Evolutionary conservation across 768 basidiomycete species (phyloP), one percentile per base, ranked within the genome.

Genomic region (Xerocomellus intermedius): DNA sequence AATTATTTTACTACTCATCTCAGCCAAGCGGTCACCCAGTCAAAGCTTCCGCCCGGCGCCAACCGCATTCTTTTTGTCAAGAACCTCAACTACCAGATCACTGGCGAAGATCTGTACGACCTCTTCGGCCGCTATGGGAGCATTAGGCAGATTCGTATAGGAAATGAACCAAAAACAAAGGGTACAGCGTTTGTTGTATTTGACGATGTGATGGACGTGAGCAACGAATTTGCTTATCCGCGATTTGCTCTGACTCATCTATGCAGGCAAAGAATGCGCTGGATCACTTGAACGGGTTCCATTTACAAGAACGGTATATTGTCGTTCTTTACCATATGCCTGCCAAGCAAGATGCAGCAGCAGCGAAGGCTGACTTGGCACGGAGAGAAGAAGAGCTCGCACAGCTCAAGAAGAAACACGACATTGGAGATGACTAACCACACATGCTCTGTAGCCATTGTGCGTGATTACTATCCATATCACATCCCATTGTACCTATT

Each of bases 291-390:
- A 98, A 98, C 64, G 96, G 96, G 42, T 99, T 99, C 77, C 96
- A 99, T 75, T 72, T 99, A 55, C 94, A 94, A 75, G 96, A 97
- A 73, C 89, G 96, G 24, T 99, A 98, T 74, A 96, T 99, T 50
- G 96, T 99, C 54, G 96, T 98, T 9, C 77, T 98, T 28, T 98
- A 96, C 67, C 95, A 98, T 69, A 96, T 98, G 87, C 93, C 94
- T 36, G 87, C 93, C n/a, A 92, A 94, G 72, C 93, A 95, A 66
- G 93, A 95, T 64, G 93, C 93, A 2, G 92, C 93, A 1, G 88
- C 92, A 8, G 89, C 89, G 14, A 97, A 97, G 68, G 91, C 92
- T 21, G 96, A 98, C 62, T 74, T 98, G 48, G 91, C 92, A 14
- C 84, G 85, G 63, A 78, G 96, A 65, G 96, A 98, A 76, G 89